A percentile compares a stretch with the other conserved stretches of the same genome.
phyloP scores from a whole-genome alignment of 2,329 filamentous ascomycete species.

The Apiospora sp. region DNA sequence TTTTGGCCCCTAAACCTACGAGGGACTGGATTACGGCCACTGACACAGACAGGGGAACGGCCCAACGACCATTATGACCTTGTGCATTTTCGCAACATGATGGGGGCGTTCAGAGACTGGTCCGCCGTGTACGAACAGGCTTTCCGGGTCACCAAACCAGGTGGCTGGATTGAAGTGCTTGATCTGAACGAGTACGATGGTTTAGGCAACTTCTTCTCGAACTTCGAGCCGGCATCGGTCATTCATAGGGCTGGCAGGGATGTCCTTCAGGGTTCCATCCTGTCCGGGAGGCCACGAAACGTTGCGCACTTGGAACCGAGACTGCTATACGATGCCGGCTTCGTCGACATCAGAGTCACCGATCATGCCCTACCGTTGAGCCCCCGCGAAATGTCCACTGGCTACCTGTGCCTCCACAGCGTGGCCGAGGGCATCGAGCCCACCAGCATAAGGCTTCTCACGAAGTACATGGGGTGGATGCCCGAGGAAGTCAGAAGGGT shows the following conservation, averaged over 20 bases:
- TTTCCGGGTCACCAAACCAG: constrained; percentile 61
- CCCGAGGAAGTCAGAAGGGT: constrained; percentile 55
- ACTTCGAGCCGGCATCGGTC: constrained; percentile 55
- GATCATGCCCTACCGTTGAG: constrained; percentile 59
- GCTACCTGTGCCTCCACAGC: constrained; percentile 62
- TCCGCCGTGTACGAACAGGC: constrained; percentile 60
- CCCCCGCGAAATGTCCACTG: constrained; percentile 53
- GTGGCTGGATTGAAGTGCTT: constrained; percentile 64
- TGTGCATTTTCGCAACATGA: constrained; percentile 63
- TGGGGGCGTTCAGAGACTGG: constrained; percentile 66
- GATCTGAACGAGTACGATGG: constrained; percentile 60
- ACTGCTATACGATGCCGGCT: constrained; percentile 56
- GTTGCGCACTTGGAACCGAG: constrained; percentile 54
- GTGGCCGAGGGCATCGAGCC: constrained; percentile 61
- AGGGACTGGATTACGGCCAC: neutral
- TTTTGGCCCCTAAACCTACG: neutral
- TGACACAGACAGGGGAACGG: constrained; percentile 48
- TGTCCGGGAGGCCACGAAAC: constrained; percentile 55
- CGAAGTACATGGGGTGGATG: constrained; percentile 61
- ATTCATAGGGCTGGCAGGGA: constrained; percentile 52
- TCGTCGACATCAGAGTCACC: constrained; percentile 57
- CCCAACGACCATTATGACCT: constrained; percentile 61
- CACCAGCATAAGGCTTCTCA: constrained; percentile 57
- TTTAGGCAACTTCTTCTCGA: constrained; percentile 45
- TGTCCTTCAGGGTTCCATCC: constrained; percentile 51